Percentiles rank a stretch among this genome's conserved stretches.
Conservation (phyloP, 371 early-diverging fungal genomes). For the Coemansia sp. region DNA sequence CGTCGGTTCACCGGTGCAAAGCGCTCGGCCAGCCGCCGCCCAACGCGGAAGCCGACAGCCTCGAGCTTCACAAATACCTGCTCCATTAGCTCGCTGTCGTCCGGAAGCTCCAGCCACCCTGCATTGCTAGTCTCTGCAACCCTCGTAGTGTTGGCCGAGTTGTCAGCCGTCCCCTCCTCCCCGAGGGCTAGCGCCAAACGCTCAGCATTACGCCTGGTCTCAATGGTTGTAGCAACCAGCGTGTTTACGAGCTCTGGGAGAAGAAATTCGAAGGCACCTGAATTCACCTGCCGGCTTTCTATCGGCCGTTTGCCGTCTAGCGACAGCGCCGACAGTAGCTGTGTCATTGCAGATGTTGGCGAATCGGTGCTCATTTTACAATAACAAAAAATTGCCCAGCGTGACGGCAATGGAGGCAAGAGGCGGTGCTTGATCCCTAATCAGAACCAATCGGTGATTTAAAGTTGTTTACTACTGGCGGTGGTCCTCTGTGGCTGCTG, state of each 20-base stretch:
- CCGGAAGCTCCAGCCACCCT: slow-evolving; percentile 43
- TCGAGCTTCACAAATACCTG: slow-evolving; percentile 69
- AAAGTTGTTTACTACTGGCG: too few relatives aligned
- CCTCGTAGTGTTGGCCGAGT: neutral
- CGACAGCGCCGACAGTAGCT: slow-evolving; percentile 36
- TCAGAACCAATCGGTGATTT: too few relatives aligned
- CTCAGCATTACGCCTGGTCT: slow-evolving; percentile 21
- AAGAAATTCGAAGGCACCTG: slow-evolving; percentile 31
- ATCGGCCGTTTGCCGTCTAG: slow-evolving; percentile 24
- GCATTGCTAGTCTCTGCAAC: slow-evolving; percentile 7
- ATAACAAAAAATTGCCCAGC: too few relatives aligned
- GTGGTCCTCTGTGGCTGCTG: too few relatives aligned
- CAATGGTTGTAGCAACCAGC: slow-evolving; percentile 27
- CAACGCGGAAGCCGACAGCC: slow-evolving; percentile 85
- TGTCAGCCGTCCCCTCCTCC: neutral
- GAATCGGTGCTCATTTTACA: slow-evolving; percentile 16
- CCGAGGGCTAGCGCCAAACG: slow-evolving; percentile 12
- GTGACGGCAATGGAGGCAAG: too few relatives aligned
- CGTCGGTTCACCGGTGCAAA: slow-evolving; percentile 59
- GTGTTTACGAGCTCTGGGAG: slow-evolving; percentile 41
- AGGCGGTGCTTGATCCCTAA: too few relatives aligned
- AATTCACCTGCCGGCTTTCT: slow-evolving; percentile 37
- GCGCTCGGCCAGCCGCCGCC: slow-evolving; percentile 83
- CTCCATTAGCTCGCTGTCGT: slow-evolving; percentile 44
- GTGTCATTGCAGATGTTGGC: slow-evolving; percentile 12